Conservation (phyloP, 1,284 basidiomycete genomes). For the Sphaerobolus stellatus region DNA sequence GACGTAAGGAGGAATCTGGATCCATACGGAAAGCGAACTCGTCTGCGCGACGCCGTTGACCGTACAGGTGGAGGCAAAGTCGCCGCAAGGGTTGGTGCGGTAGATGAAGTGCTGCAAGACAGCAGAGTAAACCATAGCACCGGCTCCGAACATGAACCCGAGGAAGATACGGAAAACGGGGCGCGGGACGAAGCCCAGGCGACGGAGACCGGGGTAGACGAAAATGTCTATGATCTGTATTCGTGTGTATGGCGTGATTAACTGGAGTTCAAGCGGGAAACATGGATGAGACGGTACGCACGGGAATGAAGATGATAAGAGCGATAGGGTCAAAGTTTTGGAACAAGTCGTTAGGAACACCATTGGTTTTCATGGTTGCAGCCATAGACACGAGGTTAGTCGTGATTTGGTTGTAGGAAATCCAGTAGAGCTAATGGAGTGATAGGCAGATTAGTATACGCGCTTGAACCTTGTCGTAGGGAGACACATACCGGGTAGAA, state of each 20-base stretch:
- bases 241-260: background rate
- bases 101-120: constrained; percentile 75
- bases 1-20: constrained; percentile 57
- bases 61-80: constrained; percentile 46
- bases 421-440: constrained; percentile 49
- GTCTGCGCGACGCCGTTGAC: constrained; percentile 53
- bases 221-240: constrained; percentile 53
- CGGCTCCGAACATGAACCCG: constrained; percentile 67
- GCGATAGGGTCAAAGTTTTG: constrained; percentile 80
- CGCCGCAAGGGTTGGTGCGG: constrained; percentile 63
- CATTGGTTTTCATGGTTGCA: constrained; percentile 68
- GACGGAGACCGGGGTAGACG: constrained; percentile 75
- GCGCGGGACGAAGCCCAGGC: constrained; percentile 64
- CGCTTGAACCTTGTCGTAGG: background rate
- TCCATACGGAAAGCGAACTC: constrained; percentile 70
- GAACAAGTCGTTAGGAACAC: constrained; percentile 79
- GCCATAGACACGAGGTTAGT: constrained; percentile 81
- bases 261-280: background rate
- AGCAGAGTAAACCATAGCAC: constrained; percentile 62
- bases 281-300: background rate
- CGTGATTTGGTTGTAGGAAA: constrained; percentile 74
- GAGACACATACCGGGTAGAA: constrained; percentile 57
- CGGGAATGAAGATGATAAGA: constrained; percentile 71
- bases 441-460: background rate
- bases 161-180: constrained; percentile 72